These are phyloP conservation scores for Venturia pyrina DNA, from an alignment of 2,329 filamentous ascomycete species.

Conservation along the genomic window DNA sequence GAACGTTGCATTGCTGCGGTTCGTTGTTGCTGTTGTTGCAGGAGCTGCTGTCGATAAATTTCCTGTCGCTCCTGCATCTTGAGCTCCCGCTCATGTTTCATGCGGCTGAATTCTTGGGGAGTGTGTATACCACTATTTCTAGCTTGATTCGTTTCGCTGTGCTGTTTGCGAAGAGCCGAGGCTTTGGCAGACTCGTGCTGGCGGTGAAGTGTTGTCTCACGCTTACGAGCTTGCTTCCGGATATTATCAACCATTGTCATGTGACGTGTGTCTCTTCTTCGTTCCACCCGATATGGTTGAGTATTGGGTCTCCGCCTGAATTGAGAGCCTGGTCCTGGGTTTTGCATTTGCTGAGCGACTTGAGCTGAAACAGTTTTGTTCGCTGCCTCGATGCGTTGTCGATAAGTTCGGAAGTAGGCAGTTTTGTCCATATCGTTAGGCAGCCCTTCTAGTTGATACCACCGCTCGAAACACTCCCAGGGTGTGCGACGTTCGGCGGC, in stretches of 20 bases:
- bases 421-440: conserved; percentile 92
- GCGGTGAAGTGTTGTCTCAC: conserved; percentile 76
- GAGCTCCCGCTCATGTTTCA: conserved; percentile 81
- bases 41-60: conserved; percentile 54
- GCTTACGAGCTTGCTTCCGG: conserved; percentile 90
- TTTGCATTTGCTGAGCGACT: conserved; percentile 20
- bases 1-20: not conserved
- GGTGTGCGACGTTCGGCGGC: conserved; percentile 83
- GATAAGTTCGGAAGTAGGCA: conserved; percentile 79
- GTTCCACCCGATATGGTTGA: conserved; percentile 73
- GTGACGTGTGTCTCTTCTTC: conserved; percentile 76
- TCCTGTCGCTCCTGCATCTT: conserved; percentile 47
- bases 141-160: conserved; percentile 48
- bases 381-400: conserved; percentile 52
- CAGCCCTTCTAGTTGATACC: conserved; percentile 83
- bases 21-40: conserved; percentile 38
- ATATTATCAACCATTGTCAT: conserved; percentile 86
- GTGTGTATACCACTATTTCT: conserved; percentile 55
- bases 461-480: conserved; percentile 98
- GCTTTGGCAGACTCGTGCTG: conserved; percentile 63
- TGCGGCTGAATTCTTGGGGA: conserved; percentile 79
- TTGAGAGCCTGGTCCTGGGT: conserved; percentile 33
- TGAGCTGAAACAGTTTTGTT: conserved; percentile 48
- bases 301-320: conserved; percentile 65
- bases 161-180: conserved; percentile 72